Conservation (phyloP, 495 filamentous ascomycete species). For the Ramalina peruviana region DNA sequence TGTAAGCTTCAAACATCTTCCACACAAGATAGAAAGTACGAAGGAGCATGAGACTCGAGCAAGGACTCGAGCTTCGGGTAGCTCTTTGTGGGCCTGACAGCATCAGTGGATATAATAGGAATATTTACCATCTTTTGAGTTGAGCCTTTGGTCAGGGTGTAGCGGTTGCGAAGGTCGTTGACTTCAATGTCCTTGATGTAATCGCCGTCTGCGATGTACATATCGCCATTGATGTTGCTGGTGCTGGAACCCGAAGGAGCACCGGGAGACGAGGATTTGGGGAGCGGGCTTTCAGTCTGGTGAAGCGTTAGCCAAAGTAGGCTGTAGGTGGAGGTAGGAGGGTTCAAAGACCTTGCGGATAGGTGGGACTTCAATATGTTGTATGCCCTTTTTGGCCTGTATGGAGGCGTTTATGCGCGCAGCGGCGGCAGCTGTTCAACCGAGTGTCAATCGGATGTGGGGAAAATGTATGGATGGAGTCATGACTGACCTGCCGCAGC, state of each 20-base stretch:
- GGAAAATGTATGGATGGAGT: neutral
- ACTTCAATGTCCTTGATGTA: conserved; percentile 98
- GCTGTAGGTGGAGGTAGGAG: neutral
- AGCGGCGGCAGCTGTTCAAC: conserved; percentile 62
- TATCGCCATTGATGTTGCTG: conserved; percentile 61
- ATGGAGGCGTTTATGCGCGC: conserved; percentile 88
- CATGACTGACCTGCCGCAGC: conserved; percentile 59
- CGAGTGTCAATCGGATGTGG: neutral
- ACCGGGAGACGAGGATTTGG: conserved; percentile 31
- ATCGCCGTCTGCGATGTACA: conserved; percentile 90
- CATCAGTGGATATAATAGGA: conserved; percentile 70
- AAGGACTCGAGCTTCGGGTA: neutral
- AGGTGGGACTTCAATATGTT: conserved; percentile 87
- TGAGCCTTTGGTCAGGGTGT: conserved; percentile 92
- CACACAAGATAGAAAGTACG: conserved; percentile 28
- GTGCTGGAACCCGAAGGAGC: conserved; percentile 29
- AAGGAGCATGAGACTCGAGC: conserved; percentile 24
- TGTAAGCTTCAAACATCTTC: conserved; percentile 70
- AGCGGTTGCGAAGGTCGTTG: conserved; percentile 93
- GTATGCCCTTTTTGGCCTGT: conserved; percentile 82
- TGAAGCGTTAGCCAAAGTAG: conserved; percentile 14
- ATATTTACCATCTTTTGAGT: conserved; percentile 99
- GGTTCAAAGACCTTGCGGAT: conserved; percentile 46
- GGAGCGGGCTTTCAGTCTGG: conserved; percentile 37
- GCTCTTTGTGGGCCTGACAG: conserved; percentile 39